Base-by-base conservation (phyloP, 345 rosid species). In the Microthlaspi erraticum region DNA sequence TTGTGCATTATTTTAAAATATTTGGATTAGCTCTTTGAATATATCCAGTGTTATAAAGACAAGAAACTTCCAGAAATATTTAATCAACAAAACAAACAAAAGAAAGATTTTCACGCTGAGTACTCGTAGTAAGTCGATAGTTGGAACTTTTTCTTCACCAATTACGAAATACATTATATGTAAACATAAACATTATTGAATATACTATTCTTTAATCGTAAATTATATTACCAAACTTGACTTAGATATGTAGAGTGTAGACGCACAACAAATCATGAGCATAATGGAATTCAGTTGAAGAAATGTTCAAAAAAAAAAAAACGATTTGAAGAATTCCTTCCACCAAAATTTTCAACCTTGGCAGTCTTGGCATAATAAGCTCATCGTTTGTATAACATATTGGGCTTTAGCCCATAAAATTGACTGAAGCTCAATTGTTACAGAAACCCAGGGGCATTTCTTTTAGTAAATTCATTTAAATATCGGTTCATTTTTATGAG, bases 361-460 rank as follows among this genome's bases (percentile, higher is more conserved):
- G 10, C 39, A 36, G 2, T 36, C 11, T 36, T 10, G 39, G 10
- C 43, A 10, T 39, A 11, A 39, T 39, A 11, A 11, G 43, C 16
- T 33, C 13, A 32, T 54, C 33, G 7, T 7, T 10, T 7, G 10
- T 9, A 11, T 53, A 64, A 0, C n/a, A n/a, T 26, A 26, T 33
- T 41, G 41, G 62, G 62, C 33, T 2, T 16, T 1, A 58, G 1
- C 6, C 39, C 42, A 55, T 9, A 45, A 5, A 20, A 18, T 3
- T 55, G 23, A 14, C 54, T 44, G 55, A 43, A 43, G 1, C n/a
- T 43, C 1, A 54, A 67, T n/a, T 19, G 23, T 44, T 43, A n/a
- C 5, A 14, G 20, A 68, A 68, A 43, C 54, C 52, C 44, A 67
- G 32, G 62, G 71, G 6, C 41, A 39, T n/a, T 7, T 18, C 6